Percentiles rank a stretch among this genome's conserved stretches.
Conservation (phyloP, 2,329 filamentous ascomycete genomes). For the Ceratocystis colombiana region DNA sequence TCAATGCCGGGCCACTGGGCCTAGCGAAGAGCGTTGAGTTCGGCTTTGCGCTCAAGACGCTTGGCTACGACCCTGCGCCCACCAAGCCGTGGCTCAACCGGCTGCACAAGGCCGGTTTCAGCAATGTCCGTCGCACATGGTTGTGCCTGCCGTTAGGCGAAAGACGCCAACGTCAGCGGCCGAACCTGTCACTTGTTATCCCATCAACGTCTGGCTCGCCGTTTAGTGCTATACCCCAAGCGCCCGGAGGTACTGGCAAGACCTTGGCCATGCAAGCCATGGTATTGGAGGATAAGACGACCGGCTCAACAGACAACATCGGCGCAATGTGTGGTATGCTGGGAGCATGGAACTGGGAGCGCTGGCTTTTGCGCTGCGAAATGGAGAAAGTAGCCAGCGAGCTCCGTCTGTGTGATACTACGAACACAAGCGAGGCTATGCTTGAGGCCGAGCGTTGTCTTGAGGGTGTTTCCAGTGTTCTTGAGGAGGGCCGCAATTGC, state of each 20-base stretch:
- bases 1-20: constrained; percentile 69
- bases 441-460: constrained; percentile 49
- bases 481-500: constrained; percentile 53
- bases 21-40: constrained; percentile 85
- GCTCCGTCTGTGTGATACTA: constrained; percentile 44
- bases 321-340: constrained; percentile 71
- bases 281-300: constrained; percentile 33
- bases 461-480: constrained; percentile 48
- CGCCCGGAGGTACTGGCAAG: constrained; percentile 25
- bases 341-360: constrained; percentile 88
- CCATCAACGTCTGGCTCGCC: background rate
- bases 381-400: constrained; percentile 68
- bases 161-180: constrained; percentile 20
- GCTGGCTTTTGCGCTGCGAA: constrained; percentile 83
- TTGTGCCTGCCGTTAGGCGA: constrained; percentile 74
- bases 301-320: constrained; percentile 59
- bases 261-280: constrained; percentile 52
- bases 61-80: constrained; percentile 79
- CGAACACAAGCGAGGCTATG: constrained; percentile 42
- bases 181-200: constrained; percentile 33
- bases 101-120: constrained; percentile 65
- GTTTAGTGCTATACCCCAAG: background rate
- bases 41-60: constrained; percentile 74
- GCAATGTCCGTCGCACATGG: constrained; percentile 75
- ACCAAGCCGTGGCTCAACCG: constrained; percentile 72